A percentile compares a stretch with the other conserved stretches of the same genome.
Evolutionary conservation across 805 yeast genomes (phyloP).

Genomic region (Kodamaea fukazawae): DNA sequence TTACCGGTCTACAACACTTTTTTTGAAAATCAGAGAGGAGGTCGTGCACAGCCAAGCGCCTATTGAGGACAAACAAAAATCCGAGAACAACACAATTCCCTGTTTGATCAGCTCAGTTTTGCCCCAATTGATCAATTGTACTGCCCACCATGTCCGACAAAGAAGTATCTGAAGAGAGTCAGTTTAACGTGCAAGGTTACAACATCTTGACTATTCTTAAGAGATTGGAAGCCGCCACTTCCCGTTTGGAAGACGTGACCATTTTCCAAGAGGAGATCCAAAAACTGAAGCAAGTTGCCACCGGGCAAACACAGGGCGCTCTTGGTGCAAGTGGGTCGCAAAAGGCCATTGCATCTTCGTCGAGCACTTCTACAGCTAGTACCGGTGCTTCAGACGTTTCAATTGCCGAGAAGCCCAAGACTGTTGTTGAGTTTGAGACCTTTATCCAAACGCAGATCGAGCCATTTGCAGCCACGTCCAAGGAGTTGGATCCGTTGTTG

Average conservation of each 20-base stretch:
- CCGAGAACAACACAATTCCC: constrained; percentile 1
- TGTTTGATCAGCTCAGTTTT: background rate
- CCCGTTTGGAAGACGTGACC: constrained; percentile 87
- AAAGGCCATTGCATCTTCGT: constrained; percentile 3
- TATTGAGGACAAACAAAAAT: constrained; percentile 4
- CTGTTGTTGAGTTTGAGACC: constrained; percentile 51
- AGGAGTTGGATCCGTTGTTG: constrained; percentile 54
- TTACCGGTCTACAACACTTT: constrained; percentile 1
- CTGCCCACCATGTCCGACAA: constrained; percentile 20
- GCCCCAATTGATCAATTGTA: background rate
- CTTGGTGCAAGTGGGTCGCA: too few relatives aligned
- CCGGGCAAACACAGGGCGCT: background rate
- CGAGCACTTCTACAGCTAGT: constrained; percentile 7
- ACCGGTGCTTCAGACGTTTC: constrained; percentile 16
- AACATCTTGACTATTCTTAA: constrained; percentile 71
- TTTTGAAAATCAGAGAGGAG: background rate
- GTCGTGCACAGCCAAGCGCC: background rate
- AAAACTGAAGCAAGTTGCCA: constrained; percentile 14
- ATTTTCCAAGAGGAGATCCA: constrained; percentile 65
- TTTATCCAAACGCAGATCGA: constrained; percentile 51
- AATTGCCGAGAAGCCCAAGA: constrained; percentile 32
- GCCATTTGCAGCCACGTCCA: constrained; percentile 58
- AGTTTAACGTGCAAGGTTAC: constrained; percentile 71
- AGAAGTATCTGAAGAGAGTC: constrained; percentile 34
- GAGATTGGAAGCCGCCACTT: constrained; percentile 88